Percentiles rank a stretch among this genome's conserved stretches.
Conservation (phyloP, 371 early-diverging fungal species). For the Mucor irregularis region DNA sequence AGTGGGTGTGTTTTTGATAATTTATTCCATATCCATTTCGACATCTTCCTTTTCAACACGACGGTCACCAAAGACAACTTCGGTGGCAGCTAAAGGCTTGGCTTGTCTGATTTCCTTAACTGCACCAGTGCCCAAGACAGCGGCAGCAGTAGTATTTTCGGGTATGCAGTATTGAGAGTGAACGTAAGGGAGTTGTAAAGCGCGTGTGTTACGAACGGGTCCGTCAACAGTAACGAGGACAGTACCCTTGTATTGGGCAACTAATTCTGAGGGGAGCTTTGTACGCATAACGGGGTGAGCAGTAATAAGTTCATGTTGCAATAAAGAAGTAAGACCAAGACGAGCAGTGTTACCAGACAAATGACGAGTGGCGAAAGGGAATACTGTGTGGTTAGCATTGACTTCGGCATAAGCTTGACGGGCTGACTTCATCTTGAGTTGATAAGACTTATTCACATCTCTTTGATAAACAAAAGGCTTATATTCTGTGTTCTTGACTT, state of each 20-base stretch:
- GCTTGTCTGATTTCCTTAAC: conserved; percentile 39
- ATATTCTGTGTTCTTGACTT: conserved; percentile 59
- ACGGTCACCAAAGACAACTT: conserved; percentile 41
- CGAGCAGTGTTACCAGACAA: conserved; percentile 81
- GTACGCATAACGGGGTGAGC: conserved; percentile 78
- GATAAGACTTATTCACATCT: conserved; percentile 75
- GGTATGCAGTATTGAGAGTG: conserved; percentile 70
- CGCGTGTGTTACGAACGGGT: conserved; percentile 67
- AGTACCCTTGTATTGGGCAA: conserved; percentile 90
- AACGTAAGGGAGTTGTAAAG: conserved; percentile 66
- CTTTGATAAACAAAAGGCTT: conserved; percentile 87
- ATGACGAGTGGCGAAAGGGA: conserved; percentile 80
- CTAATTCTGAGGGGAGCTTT: conserved; percentile 54
- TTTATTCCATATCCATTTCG: conserved; percentile 38
- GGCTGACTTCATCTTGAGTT: conserved; percentile 86
- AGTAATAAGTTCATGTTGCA: conserved; percentile 70
- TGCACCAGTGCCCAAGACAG: conserved; percentile 40
- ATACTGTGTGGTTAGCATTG: conserved; percentile 70
- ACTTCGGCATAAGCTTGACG: conserved; percentile 76
- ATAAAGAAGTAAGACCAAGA: conserved; percentile 84
- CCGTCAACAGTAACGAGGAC: conserved; percentile 79
- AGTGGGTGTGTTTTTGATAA: background rate
- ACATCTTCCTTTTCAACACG: conserved; percentile 38
- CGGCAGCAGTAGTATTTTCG: conserved; percentile 39
- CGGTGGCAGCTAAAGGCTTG: conserved; percentile 20